Base-by-base conservation (phyloP, 768 basidiomycete species). In the Panaeolus cyanescens region DNA sequence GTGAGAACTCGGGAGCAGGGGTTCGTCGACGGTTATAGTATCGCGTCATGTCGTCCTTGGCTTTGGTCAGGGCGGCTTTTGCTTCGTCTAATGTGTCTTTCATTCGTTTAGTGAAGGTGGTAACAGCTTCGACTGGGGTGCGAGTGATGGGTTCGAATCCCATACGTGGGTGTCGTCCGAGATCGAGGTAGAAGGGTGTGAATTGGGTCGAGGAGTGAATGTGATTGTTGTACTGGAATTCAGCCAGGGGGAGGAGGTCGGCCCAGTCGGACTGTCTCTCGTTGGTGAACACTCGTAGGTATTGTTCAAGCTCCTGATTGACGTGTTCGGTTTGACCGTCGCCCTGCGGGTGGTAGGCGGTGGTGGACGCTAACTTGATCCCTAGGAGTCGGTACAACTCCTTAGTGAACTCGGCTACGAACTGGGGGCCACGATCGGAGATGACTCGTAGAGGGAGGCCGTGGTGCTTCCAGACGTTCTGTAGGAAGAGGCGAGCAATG, bases 291-390 rank as follows among this genome's bases (percentile, higher is more conserved):
- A 59, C 1, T n/a, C n/a, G n/a, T n/a, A n/a, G n/a, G n/a, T n/a
- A n/a, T n/a, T n/a, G n/a, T n/a, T n/a, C n/a, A n/a, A 78, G 59
- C 9, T 56, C 63, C 1, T 68, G 55, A 28, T 71, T 77, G 1
- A 64, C 66, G 10, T 66, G 59, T 64, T 70, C 66, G 0, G 68
- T 63, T 15, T 65, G 67, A 0, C 76, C 73, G 61, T 79, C 75
- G 1, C 75, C 79, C 55, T 80, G 75, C 0, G 76, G 77, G 54
- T 80, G 79, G 58, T 72, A 79, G 1, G 75, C 70, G 7, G 67
- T 75, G 12, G 64, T 77, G 68, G 77, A 71, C 0, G 63, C 36
- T 1, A 77, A 62, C 22, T 72, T 68, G 1, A 70, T 64, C 1
- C 76, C 71, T 4, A 75, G 19, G 0, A 72, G 31, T 25, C 40